phyloP scores from a whole-genome alignment of 257 asterid genomes.

The Scutellaria baicalensis region DNA sequence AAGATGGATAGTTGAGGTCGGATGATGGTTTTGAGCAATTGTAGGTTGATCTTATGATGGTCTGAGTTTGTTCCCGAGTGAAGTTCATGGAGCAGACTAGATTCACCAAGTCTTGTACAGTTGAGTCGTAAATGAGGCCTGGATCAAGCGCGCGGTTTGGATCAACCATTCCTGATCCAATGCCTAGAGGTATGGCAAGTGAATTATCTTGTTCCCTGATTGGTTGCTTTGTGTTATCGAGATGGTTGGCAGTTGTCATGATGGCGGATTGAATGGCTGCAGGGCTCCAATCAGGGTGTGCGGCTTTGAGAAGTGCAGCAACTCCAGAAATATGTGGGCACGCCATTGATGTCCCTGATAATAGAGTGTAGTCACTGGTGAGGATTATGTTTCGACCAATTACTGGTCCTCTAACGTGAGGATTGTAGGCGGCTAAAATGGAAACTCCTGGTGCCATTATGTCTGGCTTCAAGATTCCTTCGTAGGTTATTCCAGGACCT shows the following conservation, averaged over 20 bases:
- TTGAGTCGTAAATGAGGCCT: constrained; percentile 29
- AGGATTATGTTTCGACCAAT: constrained; percentile 18
- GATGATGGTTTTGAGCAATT: constrained; percentile 35
- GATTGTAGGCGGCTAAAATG: constrained; percentile 25
- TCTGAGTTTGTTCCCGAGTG: constrained; percentile 29
- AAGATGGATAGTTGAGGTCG: constrained; percentile 36
- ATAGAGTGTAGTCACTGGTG: constrained; percentile 15
- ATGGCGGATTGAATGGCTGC: constrained; percentile 31
- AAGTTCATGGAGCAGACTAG: constrained; percentile 34
- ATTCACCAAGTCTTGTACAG: constrained; percentile 25
- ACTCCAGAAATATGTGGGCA: constrained; percentile 32
- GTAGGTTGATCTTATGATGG: constrained; percentile 26
- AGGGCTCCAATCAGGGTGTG: constrained; percentile 38
- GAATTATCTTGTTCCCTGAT: constrained; percentile 13
- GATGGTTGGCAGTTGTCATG: constrained; percentile 36
- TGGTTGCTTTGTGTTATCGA: constrained; percentile 18
- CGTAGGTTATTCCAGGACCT: constrained; percentile 26
- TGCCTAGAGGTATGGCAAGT: constrained; percentile 16
- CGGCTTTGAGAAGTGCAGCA: constrained; percentile 31
- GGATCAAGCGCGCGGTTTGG: constrained; percentile 37
- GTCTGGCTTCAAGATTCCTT: constrained; percentile 31
- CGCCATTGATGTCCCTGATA: constrained; percentile 33
- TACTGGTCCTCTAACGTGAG: neutral
- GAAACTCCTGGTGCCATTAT: constrained; percentile 37
- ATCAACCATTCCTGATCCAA: constrained; percentile 32